Evolutionary conservation across 2,329 filamentous ascomycete genomes (phyloP), one percentile per base, ranked within the genome.

Genomic region (Balansia obtecta): DNA sequence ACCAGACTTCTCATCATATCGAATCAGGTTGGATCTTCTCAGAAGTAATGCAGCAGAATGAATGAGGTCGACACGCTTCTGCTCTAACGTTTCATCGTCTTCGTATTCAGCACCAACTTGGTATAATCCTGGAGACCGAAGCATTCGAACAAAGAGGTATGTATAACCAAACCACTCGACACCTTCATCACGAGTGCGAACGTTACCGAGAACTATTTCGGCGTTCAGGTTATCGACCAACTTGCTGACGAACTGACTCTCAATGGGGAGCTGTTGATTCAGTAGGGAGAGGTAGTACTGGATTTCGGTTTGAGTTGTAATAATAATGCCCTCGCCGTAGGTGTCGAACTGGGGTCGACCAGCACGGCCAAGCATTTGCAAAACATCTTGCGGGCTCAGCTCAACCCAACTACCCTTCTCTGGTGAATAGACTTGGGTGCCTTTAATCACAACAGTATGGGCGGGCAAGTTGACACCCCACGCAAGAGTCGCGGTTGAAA

Each of bases 121-220:
- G 65, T 98, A 98, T 12, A 98, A 72, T 0, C 88, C 91, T 37
- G 93, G 93, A 2, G 91, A 96, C 32, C 93, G 84, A 55, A 98
- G 78, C 93, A 98, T 98, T 46, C 93, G 86, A 50, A 98, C 88
- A 62, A 95, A 98, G 16, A 98, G 80, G 65, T 98, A 98, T 0
- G 91, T 96, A 67, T 98, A 98, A 12, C 93, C 91, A 34, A 98
- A 79, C 93, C 93, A 98, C 63, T 98, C 90, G n/a, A 98, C 93
- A 58, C 86, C 93, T 63, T 98, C 93, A 57, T 98, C 91, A 52
- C 94, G 82, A 53, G 76, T 90, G 50, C 91, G 83, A 27, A 98
- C 80, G 60, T 95, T 98, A 48, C 93, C 93, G 18, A 98, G 77
- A 10, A 98, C 94, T 60, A 98, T 77, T 64, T 98, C 93, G 2